These are phyloP conservation scores for Schrenkiella parvula DNA, from an alignment of 345 rosid genomes.

Conservation along the genomic window DNA sequence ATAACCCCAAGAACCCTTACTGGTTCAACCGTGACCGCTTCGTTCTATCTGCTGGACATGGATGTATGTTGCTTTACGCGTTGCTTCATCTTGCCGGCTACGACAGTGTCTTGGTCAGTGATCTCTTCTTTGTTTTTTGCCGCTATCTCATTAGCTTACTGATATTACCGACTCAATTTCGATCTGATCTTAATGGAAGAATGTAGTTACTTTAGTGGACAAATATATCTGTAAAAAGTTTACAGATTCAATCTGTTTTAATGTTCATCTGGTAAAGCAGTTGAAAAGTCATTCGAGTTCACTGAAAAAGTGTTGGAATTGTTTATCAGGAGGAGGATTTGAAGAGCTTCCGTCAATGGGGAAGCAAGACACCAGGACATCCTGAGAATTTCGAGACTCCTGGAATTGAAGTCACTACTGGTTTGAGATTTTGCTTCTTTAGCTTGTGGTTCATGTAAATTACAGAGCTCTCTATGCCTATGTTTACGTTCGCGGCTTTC, in stretches of 20 bases:
- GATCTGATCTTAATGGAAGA: constrained; percentile 14
- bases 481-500: neutral
- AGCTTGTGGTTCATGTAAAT: neutral
- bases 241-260: neutral
- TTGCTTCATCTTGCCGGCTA: constrained; percentile 97
- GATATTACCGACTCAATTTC: neutral
- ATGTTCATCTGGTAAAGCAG: neutral
- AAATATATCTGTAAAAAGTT: neutral
- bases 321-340: constrained; percentile 80
- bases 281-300: neutral
- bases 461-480: neutral
- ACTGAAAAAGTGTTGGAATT: neutral
- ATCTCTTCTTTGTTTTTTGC: neutral
- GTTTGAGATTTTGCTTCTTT: constrained; percentile 37
- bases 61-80: constrained; percentile 95
- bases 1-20: constrained; percentile 95
- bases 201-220: neutral
- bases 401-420: constrained; percentile 98
- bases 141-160: neutral
- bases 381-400: constrained; percentile 99
- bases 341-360: constrained; percentile 91
- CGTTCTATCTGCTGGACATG: constrained; percentile 95
- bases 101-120: constrained; percentile 74
- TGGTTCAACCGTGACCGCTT: constrained; percentile 99
- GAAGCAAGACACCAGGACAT: constrained; percentile 97